Evolutionary conservation across 2,329 filamentous ascomycete genomes (phyloP).

Genomic region (Cladophialophora bantiana): DNA sequence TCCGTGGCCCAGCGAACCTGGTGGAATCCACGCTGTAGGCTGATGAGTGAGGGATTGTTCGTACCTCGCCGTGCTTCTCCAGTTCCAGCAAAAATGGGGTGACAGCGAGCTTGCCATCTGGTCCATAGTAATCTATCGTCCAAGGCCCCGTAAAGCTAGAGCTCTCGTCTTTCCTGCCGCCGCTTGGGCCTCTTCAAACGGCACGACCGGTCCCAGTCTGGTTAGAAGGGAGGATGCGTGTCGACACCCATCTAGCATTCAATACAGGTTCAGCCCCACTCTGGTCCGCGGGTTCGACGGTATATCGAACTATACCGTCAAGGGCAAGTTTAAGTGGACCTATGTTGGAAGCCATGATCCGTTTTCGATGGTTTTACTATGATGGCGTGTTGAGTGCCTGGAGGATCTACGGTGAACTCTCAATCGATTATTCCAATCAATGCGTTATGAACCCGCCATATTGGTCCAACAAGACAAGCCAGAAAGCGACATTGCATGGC

Average conservation of each 20-base stretch:
- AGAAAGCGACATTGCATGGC: background rate
- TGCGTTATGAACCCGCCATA: no score
- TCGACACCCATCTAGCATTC: background rate
- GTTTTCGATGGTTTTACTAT: background rate
- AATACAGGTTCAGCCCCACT: background rate
- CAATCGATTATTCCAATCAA: no score
- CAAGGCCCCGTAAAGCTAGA: background rate
- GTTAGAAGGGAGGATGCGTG: background rate
- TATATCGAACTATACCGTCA: background rate
- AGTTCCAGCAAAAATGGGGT: background rate
- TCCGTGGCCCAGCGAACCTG: background rate
- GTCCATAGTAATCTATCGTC: conserved; percentile 1
- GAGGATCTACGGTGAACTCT: no score
- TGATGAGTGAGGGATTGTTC: background rate
- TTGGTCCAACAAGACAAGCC: no score
- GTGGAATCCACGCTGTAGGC: background rate
- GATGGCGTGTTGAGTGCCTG: no score
- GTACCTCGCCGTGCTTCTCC: background rate
- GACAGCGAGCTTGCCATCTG: background rate
- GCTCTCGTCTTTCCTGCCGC: background rate
- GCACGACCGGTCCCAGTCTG: background rate
- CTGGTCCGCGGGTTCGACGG: background rate
- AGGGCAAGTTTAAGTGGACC: background rate
- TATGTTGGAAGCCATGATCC: background rate
- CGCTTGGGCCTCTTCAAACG: background rate